Evolutionary conservation across 345 rosid genomes (phyloP).

Genomic region (Acer campestre): DNA sequence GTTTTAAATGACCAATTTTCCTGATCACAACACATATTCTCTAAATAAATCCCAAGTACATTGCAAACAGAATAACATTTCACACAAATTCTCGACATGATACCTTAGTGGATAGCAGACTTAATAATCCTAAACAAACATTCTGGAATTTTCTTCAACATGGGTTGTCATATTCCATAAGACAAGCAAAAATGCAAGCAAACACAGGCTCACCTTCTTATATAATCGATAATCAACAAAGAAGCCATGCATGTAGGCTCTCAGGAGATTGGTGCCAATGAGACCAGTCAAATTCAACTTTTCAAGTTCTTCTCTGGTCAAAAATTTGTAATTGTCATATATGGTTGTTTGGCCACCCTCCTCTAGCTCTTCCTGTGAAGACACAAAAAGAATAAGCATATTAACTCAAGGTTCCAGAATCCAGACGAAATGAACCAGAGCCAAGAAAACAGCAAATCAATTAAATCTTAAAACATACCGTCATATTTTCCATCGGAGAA

Average conservation of each 20-base stretch:
- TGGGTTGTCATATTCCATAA: not conserved
- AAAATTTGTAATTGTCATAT: constrained; percentile 84
- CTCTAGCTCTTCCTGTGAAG: constrained; percentile 90
- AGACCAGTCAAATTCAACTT: constrained; percentile 75
- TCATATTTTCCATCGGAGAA: constrained; percentile 70
- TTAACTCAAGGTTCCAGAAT: constrained; percentile 15
- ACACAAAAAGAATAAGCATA: constrained; percentile 4
- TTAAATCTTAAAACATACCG: constrained; percentile 47
- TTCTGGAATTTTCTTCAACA: not conserved
- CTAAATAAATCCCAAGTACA: not conserved
- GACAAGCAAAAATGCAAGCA: not conserved
- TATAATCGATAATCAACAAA: constrained; percentile 73
- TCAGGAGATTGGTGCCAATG: constrained; percentile 86
- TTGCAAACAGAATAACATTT: not conserved
- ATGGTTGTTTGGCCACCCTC: constrained; percentile 79
- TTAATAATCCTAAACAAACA: not conserved
- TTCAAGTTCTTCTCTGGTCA: constrained; percentile 85
- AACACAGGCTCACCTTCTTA: constrained; percentile 58
- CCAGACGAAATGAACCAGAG: constrained; percentile 3
- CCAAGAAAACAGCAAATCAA: constrained; percentile 2
- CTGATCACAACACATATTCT: not conserved
- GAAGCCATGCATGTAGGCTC: constrained; percentile 97
- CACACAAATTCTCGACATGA: not conserved
- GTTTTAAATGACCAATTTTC: not conserved
- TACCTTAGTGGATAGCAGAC: not conserved